Evolutionary conservation across 2,329 filamentous ascomycete genomes (phyloP).

Genomic region (Penicillium sp.): DNA sequence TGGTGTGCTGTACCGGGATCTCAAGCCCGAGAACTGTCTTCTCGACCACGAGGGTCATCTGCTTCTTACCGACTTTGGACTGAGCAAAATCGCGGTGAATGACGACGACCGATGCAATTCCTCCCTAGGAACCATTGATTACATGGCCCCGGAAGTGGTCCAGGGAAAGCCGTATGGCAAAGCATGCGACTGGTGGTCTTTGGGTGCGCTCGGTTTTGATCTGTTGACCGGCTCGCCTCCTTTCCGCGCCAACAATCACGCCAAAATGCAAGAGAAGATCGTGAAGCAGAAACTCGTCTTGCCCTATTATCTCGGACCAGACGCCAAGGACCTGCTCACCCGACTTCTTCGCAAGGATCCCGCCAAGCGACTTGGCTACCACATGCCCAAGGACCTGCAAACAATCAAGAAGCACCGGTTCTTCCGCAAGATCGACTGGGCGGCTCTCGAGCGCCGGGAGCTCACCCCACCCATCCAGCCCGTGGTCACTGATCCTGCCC

Average conservation of each 20-base stretch:
- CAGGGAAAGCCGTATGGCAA: slow-evolving; percentile 84
- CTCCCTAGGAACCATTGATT: slow-evolving; percentile 90
- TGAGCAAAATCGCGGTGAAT: slow-evolving; percentile 87
- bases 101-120: slow-evolving; percentile 70
- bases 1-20: slow-evolving; percentile 90
- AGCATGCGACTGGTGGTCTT: slow-evolving; percentile 97
- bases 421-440: slow-evolving; percentile 96
- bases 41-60: slow-evolving; percentile 87
- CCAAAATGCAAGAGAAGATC: slow-evolving; percentile 95
- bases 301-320: slow-evolving; percentile 83
- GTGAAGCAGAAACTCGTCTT: slow-evolving; percentile 82
- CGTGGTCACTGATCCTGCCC: slow-evolving; percentile 87
- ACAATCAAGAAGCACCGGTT: slow-evolving; percentile 89
- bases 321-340: slow-evolving; percentile 90
- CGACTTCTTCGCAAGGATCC: slow-evolving; percentile 89
- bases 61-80: slow-evolving; percentile 89
- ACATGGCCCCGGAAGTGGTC: slow-evolving; percentile 97
- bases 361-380: slow-evolving; percentile 76
- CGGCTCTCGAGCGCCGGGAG: slow-evolving; percentile 72
- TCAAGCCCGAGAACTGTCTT: slow-evolving; percentile 97
- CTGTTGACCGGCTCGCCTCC: slow-evolving; percentile 87
- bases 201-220: slow-evolving; percentile 87
- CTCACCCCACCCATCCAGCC: slow-evolving; percentile 84
- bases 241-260: slow-evolving; percentile 83
- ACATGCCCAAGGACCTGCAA: slow-evolving; percentile 81